These are phyloP conservation scores for Sicyos edulis DNA, from an alignment of 306 rosid genomes.

Conservation along the genomic window DNA sequence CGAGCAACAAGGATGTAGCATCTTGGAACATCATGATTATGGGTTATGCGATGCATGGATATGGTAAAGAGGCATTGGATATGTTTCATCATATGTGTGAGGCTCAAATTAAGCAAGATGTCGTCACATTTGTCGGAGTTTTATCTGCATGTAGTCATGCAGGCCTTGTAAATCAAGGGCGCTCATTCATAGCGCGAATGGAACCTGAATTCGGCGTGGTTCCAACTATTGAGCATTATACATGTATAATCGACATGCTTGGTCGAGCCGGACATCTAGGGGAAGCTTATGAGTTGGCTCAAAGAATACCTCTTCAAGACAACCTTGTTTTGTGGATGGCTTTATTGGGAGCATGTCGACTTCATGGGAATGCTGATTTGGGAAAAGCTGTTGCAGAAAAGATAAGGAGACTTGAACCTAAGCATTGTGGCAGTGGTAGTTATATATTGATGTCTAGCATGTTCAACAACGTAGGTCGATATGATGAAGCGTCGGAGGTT, in stretches of 20 bases:
- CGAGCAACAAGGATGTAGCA: conserved; percentile 59
- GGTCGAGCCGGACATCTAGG: conserved; percentile 61
- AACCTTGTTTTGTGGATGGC: conserved; percentile 78
- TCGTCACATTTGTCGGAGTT: conserved; percentile 59
- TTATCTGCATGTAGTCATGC: conserved; percentile 72
- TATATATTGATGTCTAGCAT: conserved; percentile 69
- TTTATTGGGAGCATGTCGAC: conserved; percentile 67
- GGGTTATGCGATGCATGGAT: conserved; percentile 74
- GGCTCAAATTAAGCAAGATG: conserved; percentile 47
- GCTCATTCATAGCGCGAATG: conserved; percentile 49
- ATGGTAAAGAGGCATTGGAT: conserved; percentile 51
- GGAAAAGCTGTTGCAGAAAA: conserved; percentile 51
- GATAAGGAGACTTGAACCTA: conserved; percentile 63
- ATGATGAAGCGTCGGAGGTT: conserved; percentile 59
- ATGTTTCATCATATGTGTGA: conserved; percentile 46
- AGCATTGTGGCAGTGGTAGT: conserved; percentile 71
- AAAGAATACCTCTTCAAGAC: conserved; percentile 50
- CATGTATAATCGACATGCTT: conserved; percentile 77
- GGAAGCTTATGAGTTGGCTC: conserved; percentile 54
- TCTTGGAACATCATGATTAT: conserved; percentile 88
- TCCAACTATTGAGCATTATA: conserved; percentile 80
- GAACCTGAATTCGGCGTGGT: conserved; percentile 43
- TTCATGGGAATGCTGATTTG: conserved; percentile 54
- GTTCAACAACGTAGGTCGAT: conserved; percentile 54
- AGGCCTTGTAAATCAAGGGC: conserved; percentile 64